Evolutionary conservation across 345 rosid species (phyloP), one percentile per base, ranked within the genome.

Genomic region (Atalantia buxifolia): DNA sequence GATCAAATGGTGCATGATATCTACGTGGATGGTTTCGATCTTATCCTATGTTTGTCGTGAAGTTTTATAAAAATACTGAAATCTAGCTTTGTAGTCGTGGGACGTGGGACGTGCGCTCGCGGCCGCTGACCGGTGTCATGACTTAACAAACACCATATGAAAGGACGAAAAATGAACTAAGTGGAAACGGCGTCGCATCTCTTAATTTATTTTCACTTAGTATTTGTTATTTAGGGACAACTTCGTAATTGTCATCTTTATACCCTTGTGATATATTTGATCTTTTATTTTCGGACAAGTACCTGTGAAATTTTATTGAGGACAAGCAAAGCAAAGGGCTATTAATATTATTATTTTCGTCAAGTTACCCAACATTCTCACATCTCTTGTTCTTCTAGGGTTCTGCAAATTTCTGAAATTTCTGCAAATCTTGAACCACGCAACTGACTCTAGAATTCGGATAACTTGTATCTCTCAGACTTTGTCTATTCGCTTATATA

Each of bases 361-460:
- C 24, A 64, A 64, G 18, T 31, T 30, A 64, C 33, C 7, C 38
- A 64, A 16, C 24, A 4, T 33, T 19, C 35, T 65, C 69, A 5
- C 8, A 4, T 66, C 69, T 9, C 25, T n/a, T 30, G 25, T 56
- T 24, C 24, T 56, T 72, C 76, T 69, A 83, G 85, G 86, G 85
- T 78, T 84, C 74, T 73, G 76, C 31, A 61, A 40, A 76, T 57
- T 61, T 18, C 69, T 38, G 79, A 63, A 24, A 64, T 67, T 24
- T 48, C 61, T 66, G 72, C 53, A 69, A 66, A 24, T 71, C 40
- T 65, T 67, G 75, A 86, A 69, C 71, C 71, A 95, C 92, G 98
- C 93, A 87, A 67, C 87, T 95, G 67, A 90, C 95, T 2, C 90
- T 95, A 7, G 99, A 93, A 85, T 93, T 92, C 77, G 98, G 98